These are phyloP conservation scores for Diaporthe citriasiana DNA, from an alignment of 2,329 filamentous ascomycete species.

Conservation along the genomic window DNA sequence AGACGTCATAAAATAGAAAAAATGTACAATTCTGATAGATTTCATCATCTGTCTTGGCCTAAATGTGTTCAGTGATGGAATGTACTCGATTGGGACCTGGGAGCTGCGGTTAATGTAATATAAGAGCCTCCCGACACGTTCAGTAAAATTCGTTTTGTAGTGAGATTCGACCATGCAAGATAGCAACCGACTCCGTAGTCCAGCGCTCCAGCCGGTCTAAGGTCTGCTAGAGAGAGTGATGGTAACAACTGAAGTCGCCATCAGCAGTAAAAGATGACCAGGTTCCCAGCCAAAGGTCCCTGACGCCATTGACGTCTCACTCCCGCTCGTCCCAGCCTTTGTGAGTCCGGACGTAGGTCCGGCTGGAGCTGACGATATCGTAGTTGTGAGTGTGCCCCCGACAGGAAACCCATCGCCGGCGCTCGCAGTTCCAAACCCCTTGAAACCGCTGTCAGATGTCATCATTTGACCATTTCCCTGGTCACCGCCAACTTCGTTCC, in stretches of 20 bases:
- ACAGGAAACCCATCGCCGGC: too few relatives aligned
- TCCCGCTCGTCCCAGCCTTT: neutral
- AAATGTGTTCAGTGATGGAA: too few relatives aligned
- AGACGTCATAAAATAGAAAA: too few relatives aligned
- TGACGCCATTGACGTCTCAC: neutral
- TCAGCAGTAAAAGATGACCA: fast-evolving
- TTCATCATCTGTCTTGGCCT: too few relatives aligned
- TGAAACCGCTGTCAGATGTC: neutral
- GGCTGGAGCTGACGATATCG: neutral
- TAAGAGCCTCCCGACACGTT: too few relatives aligned
- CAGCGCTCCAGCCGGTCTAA: neutral
- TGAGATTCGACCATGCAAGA: neutral
- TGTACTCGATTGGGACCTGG: too few relatives aligned
- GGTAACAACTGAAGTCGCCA: fast-evolving
- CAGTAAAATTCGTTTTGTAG: too few relatives aligned
- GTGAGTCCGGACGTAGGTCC: neutral
- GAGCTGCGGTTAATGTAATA: too few relatives aligned
- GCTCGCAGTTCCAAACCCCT: neutral
- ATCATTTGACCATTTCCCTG: neutral
- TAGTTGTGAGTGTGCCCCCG: neutral
- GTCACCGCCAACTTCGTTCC: neutral
- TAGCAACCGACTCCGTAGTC: neutral
- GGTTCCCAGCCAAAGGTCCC: too few relatives aligned
- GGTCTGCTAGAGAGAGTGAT: too few relatives aligned
- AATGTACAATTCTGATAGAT: too few relatives aligned